These are phyloP conservation scores for Ogataea parapolymorpha DNA, from an alignment of 805 yeast genomes.

Conservation along the genomic window DNA sequence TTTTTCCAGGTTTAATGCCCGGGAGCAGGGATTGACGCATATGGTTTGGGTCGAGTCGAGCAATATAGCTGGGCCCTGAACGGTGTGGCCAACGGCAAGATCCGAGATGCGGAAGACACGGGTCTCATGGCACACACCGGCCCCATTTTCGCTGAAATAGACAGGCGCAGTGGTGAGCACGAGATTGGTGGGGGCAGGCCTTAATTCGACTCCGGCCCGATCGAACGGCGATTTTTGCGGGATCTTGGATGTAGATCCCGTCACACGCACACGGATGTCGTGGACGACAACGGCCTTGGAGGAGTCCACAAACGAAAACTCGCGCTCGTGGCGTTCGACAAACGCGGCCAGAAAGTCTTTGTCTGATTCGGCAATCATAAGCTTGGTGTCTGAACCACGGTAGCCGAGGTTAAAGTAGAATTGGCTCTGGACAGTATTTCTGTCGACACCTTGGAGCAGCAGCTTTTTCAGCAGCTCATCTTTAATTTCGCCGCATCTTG, in stretches of 20 bases:
- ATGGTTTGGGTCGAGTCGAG: constrained; percentile 37
- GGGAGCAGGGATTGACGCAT: constrained; percentile 31
- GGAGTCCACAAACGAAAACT: constrained; percentile 61
- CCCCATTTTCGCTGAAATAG: constrained; percentile 66
- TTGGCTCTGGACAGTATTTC: constrained; percentile 9
- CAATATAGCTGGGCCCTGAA: constrained; percentile 43
- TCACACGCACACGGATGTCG: constrained; percentile 61
- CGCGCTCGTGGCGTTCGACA: constrained; percentile 53
- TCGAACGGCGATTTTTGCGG: constrained; percentile 14
- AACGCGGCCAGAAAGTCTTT: constrained; percentile 43
- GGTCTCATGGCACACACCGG: constrained; percentile 65
- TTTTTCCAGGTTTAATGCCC: constrained; percentile 30
- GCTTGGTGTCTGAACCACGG: constrained; percentile 75
- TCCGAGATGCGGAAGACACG: constrained; percentile 37
- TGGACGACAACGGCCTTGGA: constrained; percentile 59
- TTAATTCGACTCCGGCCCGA: constrained; percentile 53
- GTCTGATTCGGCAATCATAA: constrained; percentile 49
- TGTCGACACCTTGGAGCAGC: constrained; percentile 29
- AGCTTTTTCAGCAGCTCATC: constrained; percentile 24
- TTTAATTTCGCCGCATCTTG: constrained; percentile 20
- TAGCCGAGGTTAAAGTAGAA: constrained; percentile 69
- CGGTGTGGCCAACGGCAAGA: constrained; percentile 38
- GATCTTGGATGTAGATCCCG: constrained; percentile 59
- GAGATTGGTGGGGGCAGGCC: constrained; percentile 75
- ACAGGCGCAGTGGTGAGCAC: constrained; percentile 42